Base-by-base conservation (phyloP, 805 yeast species). In the Saturnispora gosingensis region DNA sequence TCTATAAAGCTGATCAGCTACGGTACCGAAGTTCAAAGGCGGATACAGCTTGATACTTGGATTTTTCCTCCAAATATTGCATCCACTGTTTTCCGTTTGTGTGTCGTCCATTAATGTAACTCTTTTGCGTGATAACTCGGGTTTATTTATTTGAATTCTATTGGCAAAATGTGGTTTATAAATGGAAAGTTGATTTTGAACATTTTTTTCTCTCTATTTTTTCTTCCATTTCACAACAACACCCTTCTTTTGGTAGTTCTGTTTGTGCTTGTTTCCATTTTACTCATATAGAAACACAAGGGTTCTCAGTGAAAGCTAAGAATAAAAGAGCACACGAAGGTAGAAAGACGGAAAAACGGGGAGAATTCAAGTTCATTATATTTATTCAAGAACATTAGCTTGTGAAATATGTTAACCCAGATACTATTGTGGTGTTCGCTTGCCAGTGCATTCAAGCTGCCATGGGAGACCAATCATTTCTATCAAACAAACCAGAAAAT, bases 21-120 rank as follows among this genome's bases (percentile, higher is more conserved):
- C 96, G 22, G 88, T 78, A 0, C 95, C 79, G 61, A 91, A 91
- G 66, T 88, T 90, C 58, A 93, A 73, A 0, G 99, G 99, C 4
- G 99, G 99, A 1, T 90, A 95, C 56, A 73, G 25, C n/a, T 40
- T 40, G 16, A 24, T 13, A 9, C 30, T n/a, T 3, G 44, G 27
- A 13, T 16, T 27, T 24, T 27, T 40, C 40, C 40, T 36, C 22
- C 16, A 24, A 30, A 30, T 11, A 8, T 30, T 30, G 9, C 22
- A 9, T n/a, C 11, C 24, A 16, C 42, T 18, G 7, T 8, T 38
- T 9, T 18, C 22, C 5, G 13, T 38, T 5, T 38, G 42, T 7
- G 10, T 18, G 5, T 18, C 25, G 22, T 38, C 22, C 42, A 38
- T 38, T 30, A 13, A 30, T 9, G 34, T 13, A 4, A 30, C 15